These are phyloP conservation scores for Primulina tabacum DNA, from an alignment of 257 asterid genomes.

Conservation along the genomic window DNA sequence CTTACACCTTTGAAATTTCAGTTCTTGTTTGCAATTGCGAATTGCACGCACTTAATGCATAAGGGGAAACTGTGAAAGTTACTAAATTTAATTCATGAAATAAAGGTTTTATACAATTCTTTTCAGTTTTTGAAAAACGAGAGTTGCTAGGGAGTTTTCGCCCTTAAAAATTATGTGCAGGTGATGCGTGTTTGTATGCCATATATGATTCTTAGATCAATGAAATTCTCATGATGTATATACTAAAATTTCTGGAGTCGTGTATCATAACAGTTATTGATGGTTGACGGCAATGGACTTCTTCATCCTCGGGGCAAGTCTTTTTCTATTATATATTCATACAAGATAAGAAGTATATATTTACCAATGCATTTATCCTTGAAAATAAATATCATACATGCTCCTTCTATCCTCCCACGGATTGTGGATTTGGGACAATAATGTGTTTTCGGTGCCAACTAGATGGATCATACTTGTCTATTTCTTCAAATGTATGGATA, in stretches of 20 bases:
- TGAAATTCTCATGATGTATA: neutral
- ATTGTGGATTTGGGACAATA: too few species aligned
- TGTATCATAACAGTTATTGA: constrained; percentile 52
- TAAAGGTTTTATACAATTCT: neutral
- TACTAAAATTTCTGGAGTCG: neutral
- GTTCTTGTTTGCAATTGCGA: neutral
- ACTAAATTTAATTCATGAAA: neutral
- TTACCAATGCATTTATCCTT: neutral
- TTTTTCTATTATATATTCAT: constrained; percentile 13
- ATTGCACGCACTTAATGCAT: neutral
- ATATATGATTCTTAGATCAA: neutral
- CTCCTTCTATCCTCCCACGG: too few species aligned
- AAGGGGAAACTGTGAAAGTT: neutral
- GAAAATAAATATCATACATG: neutral
- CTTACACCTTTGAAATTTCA: neutral
- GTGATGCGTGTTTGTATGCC: neutral
- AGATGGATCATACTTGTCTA: neutral
- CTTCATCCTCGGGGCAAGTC: constrained; percentile 95
- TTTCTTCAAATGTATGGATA: neutral
- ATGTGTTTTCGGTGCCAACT: neutral
- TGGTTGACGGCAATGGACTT: constrained; percentile 95
- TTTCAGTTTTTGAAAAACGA: neutral
- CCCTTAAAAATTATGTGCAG: neutral
- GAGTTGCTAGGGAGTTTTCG: neutral
- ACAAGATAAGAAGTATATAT: constrained; percentile 6